Conservation (phyloP, 208 protist genomes). For the Leishmania major region DNA sequence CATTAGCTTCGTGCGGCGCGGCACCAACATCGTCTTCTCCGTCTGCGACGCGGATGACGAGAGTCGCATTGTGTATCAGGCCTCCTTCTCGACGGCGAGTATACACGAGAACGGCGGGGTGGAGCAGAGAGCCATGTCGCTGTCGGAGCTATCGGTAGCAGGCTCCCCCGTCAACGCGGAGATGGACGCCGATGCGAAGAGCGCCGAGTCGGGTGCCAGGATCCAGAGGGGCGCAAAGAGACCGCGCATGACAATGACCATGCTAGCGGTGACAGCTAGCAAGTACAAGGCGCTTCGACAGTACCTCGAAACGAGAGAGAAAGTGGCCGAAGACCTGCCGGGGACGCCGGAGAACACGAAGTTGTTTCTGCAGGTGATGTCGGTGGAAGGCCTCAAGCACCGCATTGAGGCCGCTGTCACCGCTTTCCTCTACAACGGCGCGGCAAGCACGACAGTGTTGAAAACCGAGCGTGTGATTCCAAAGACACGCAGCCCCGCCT, state of each 20-base stretch:
- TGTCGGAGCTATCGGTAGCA: constrained; percentile 13
- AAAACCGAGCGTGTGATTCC: constrained; percentile 55
- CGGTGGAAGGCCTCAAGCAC: constrained; percentile 73
- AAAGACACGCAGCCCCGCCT: constrained; percentile 79
- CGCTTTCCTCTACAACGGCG: constrained; percentile 52
- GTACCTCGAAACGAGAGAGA: constrained; percentile 35
- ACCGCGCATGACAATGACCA: constrained; percentile 54
- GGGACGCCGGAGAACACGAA: constrained; percentile 15
- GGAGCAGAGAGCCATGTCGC: constrained; percentile 47
- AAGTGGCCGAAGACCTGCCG: background rate
- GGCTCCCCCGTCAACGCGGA: background rate
- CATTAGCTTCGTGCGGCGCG: constrained; percentile 76
- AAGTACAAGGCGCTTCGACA: constrained; percentile 68
- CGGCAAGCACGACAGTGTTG: constrained; percentile 40
- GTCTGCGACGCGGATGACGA: constrained; percentile 67
- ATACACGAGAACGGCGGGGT: constrained; percentile 75
- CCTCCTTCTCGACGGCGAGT: constrained; percentile 41
- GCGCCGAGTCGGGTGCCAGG: background rate
- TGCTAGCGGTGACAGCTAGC: constrained; percentile 70
- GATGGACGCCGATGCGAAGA: constrained; percentile 3
- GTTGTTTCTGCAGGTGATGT: constrained; percentile 70
- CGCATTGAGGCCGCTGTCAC: constrained; percentile 75
- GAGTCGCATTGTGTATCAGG: constrained; percentile 49
- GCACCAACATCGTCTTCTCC: constrained; percentile 56
- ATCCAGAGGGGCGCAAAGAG: background rate